Percentiles rank a stretch among this genome's conserved stretches.
These are phyloP conservation scores for Ananas comosus DNA, from an alignment of 176 grass and related monocot species.

Conservation along the genomic window DNA sequence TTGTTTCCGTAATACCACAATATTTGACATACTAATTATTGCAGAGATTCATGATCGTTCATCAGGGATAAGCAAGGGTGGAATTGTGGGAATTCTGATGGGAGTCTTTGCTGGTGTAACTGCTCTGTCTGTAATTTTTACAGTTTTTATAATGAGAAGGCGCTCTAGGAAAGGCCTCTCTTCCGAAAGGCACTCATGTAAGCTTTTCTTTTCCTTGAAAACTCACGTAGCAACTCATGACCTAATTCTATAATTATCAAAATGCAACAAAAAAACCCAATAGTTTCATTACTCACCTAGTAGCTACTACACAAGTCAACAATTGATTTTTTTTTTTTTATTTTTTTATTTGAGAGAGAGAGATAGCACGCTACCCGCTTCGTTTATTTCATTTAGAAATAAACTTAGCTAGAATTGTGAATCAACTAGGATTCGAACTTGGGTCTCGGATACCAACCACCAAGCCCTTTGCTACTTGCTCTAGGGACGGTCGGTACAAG, in stretches of 20 bases:
- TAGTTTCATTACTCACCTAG: too few species aligned
- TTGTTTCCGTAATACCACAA: background rate
- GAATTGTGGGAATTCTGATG: conserved; percentile 51
- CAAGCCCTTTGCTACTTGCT: too few species aligned
- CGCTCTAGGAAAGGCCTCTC: conserved; percentile 11
- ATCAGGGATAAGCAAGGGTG: conserved; percentile 49
- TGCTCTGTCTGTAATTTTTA: conserved; percentile 41
- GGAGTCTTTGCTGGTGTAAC: conserved; percentile 38
- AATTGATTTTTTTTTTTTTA: too few species aligned
- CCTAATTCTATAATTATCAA: background rate
- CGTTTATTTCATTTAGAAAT: too few species aligned
- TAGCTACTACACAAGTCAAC: too few species aligned
- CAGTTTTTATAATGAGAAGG: conserved; percentile 69
- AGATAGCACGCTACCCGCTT: too few species aligned
- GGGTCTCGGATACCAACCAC: too few species aligned
- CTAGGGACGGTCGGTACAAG: too few species aligned
- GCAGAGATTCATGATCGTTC: conserved; percentile 30
- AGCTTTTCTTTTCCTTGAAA: conserved; percentile 19
- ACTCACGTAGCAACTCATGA: conserved; percentile 1
- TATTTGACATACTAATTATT: conserved; percentile 8
- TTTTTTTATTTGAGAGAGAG: too few species aligned
- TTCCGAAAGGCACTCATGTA: conserved; percentile 59
- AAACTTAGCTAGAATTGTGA: too few species aligned
- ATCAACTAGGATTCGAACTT: too few species aligned
- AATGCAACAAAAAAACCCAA: too few species aligned